These are phyloP conservation scores for Guadua angustifolia DNA, from an alignment of 176 grass and related monocot species.

Conservation along the genomic window DNA sequence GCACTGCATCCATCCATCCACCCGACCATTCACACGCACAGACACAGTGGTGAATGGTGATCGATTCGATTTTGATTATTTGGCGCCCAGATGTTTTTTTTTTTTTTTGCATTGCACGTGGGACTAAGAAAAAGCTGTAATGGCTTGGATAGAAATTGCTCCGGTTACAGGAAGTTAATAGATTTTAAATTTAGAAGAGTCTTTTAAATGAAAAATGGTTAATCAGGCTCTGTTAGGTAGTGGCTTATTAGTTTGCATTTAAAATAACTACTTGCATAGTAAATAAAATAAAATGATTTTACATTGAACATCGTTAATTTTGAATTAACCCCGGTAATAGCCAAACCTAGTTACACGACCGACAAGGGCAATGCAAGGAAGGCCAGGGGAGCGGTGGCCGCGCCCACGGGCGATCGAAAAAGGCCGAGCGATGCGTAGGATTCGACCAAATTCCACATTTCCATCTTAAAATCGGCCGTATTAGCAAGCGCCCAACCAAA, in stretches of 20 bases:
- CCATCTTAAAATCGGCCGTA: slow-evolving; percentile 6
- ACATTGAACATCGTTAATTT: no score
- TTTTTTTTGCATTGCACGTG: not conserved
- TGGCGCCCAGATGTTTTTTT: slow-evolving; percentile 52
- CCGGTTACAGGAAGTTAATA: no score
- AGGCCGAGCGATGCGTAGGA: not conserved
- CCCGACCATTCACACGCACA: not conserved
- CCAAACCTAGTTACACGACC: not conserved
- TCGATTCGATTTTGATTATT: not conserved
- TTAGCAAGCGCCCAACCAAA: not conserved
- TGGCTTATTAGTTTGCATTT: no score
- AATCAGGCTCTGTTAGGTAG: no score
- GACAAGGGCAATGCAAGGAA: slow-evolving; percentile 1
- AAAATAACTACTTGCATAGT: no score
- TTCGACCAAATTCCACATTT: not conserved
- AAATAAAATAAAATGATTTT: no score
- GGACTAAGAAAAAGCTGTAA: no score
- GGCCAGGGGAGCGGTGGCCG: slow-evolving; percentile 10
- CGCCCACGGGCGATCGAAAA: not conserved
- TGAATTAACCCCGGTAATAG: no score
- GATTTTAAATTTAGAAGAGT: no score
- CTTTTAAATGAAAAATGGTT: no score
- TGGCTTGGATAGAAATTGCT: no score
- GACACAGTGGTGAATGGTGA: not conserved
- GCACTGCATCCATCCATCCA: not conserved